A percentile compares a stretch with the other conserved stretches of the same genome.
These are phyloP conservation scores for Botrytis porri DNA, from an alignment of 2,329 filamentous ascomycete species.

Conservation along the genomic window DNA sequence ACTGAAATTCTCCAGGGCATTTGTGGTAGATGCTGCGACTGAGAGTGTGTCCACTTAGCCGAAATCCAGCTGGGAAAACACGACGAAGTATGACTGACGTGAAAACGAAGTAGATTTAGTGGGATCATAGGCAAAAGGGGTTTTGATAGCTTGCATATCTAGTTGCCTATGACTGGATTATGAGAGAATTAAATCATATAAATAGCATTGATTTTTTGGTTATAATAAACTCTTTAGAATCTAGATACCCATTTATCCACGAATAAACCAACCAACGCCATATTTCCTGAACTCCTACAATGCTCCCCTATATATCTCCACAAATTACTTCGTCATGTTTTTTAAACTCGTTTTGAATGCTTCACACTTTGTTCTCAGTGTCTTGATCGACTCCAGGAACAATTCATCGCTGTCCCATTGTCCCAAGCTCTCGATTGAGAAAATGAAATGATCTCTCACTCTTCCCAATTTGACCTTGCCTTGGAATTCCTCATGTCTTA, in stretches of 20 bases:
- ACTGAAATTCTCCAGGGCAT: constrained; percentile 32
- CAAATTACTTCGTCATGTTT: constrained; percentile 52
- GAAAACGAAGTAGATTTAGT: neutral
- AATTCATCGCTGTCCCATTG: constrained; percentile 93
- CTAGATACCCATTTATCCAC: constrained; percentile 24
- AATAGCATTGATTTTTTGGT: constrained; percentile 13
- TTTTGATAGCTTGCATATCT: constrained; percentile 11
- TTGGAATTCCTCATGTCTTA: constrained; percentile 90
- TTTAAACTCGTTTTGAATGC: constrained; percentile 68
- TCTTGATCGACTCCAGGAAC: constrained; percentile 83
- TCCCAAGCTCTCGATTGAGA: constrained; percentile 88
- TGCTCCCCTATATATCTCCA: constrained; percentile 24
- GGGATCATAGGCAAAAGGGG: constrained; percentile 1
- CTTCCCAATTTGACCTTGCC: constrained; percentile 93
- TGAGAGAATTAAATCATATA: constrained; percentile 4
- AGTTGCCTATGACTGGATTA: constrained; percentile 6
- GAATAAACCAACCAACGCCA: constrained; percentile 33
- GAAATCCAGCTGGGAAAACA: neutral
- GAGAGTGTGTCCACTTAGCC: neutral
- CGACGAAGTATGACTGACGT: neutral
- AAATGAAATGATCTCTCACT: constrained; percentile 94
- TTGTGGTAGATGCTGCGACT: neutral
- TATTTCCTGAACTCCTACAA: constrained; percentile 35
- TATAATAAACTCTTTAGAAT: constrained; percentile 18
- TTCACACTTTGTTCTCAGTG: constrained; percentile 81